A percentile compares a stretch with the other conserved stretches of the same genome.
These are phyloP conservation scores for Hypomyces perniciosus DNA, from an alignment of 2,329 filamentous ascomycete species.

Conservation along the genomic window DNA sequence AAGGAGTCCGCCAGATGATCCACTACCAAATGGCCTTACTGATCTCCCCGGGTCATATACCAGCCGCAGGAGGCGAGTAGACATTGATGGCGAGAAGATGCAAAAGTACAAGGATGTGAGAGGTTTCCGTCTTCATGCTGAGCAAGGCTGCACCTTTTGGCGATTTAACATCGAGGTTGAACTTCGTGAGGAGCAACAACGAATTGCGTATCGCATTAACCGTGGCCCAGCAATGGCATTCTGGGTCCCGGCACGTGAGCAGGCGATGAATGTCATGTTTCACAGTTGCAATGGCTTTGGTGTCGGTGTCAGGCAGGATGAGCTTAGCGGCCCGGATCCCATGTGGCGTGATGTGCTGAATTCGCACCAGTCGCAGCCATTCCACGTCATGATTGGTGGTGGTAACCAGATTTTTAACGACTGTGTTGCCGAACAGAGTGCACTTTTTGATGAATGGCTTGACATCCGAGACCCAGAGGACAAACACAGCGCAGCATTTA, in stretches of 20 bases:
- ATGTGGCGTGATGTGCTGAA: constrained; percentile 96
- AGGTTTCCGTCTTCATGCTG: constrained; percentile 75
- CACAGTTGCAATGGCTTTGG: constrained; percentile 97
- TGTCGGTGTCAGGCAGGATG: constrained; percentile 66
- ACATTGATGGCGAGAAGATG: constrained; percentile 70
- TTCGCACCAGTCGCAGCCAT: constrained; percentile 81
- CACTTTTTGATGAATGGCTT: constrained; percentile 77
- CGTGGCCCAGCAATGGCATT: constrained; percentile 82
- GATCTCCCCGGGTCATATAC: constrained; percentile 50
- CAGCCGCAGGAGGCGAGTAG: constrained; percentile 45
- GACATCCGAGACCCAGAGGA: constrained; percentile 70
- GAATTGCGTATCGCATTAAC: constrained; percentile 94
- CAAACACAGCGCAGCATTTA: constrained; percentile 76
- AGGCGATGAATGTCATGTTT: constrained; percentile 99
- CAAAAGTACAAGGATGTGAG: constrained; percentile 78
- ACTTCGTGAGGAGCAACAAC: constrained; percentile 67
- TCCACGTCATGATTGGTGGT: constrained; percentile 97
- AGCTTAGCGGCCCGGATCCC: constrained; percentile 87
- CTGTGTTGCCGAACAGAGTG: constrained; percentile 66
- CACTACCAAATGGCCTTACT: constrained; percentile 33
- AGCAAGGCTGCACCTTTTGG: constrained; percentile 92
- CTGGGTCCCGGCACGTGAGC: constrained; percentile 80
- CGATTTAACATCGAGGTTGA: constrained; percentile 94
- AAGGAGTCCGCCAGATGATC: constrained; percentile 45
- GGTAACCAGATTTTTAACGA: constrained; percentile 98